Conservation (phyloP, 129 eudicot genomes). For the Ambrosia trifida region DNA sequence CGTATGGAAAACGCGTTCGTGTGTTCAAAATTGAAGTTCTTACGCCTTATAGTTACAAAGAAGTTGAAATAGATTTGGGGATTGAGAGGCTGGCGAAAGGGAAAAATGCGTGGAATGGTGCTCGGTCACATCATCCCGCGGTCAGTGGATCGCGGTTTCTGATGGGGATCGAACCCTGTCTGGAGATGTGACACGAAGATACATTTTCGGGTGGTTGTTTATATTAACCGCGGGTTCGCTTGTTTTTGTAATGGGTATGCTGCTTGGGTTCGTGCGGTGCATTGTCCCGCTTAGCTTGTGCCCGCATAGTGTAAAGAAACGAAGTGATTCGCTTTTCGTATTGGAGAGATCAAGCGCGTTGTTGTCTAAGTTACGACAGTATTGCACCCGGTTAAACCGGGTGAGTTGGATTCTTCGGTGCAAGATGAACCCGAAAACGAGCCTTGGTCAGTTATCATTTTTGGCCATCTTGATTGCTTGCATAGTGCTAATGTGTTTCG, state of each 20-base stretch:
- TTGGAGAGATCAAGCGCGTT: constrained; percentile 50
- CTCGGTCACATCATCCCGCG: constrained; percentile 38
- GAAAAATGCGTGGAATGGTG: constrained; percentile 42
- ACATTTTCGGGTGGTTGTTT: constrained; percentile 53
- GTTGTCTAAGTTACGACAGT: constrained; percentile 41
- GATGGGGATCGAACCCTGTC: constrained; percentile 83
- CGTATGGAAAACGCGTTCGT: constrained; percentile 50
- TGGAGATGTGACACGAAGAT: constrained; percentile 51
- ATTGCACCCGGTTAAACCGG: constrained; percentile 47
- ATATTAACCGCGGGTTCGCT: constrained; percentile 44
- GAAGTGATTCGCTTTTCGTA: constrained; percentile 64
- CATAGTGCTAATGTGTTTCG: constrained; percentile 47
- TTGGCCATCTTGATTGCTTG: constrained; percentile 33
- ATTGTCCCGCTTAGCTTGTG: constrained; percentile 53
- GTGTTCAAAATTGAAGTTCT: constrained; percentile 58
- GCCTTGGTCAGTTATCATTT: constrained; percentile 44
- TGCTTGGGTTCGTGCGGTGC: constrained; percentile 64
- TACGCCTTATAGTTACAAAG: constrained; percentile 55
- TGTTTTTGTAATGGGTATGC: constrained; percentile 53
- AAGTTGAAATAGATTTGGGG: constrained; percentile 65
- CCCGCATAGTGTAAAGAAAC: constrained; percentile 49
- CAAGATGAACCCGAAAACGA: constrained; percentile 60
- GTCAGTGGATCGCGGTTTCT: constrained; percentile 71
- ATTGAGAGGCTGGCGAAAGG: constrained; percentile 54
- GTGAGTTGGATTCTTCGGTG: constrained; percentile 46